phyloP scores from a whole-genome alignment of 1,284 basidiomycete genomes.

The Apiotrichum veenhuisii region DNA sequence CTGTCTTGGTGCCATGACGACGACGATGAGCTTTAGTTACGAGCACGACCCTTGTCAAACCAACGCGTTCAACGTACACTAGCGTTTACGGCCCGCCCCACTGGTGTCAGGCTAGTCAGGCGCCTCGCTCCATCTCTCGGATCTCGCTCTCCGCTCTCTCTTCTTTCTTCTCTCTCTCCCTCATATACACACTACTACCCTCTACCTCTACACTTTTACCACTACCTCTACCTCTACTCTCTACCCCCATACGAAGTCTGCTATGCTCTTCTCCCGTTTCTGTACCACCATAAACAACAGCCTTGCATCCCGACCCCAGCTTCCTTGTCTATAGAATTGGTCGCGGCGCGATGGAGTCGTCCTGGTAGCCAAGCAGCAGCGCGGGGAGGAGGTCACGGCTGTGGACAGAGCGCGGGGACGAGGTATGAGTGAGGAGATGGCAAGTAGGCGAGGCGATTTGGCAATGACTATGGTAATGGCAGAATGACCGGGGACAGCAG shows the following conservation, averaged over 20 bases:
- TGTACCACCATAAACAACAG: slow-evolving; percentile 8
- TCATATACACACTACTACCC: no score
- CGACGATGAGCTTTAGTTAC: background rate
- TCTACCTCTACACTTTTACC: no score
- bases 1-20: background rate
- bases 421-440: no score
- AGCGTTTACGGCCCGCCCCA: background rate
- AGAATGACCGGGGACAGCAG: no score
- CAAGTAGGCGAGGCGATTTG: no score
- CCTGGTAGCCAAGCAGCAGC: background rate
- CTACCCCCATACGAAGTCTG: background rate
- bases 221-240: background rate
- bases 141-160: background rate
- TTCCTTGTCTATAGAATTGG: slow-evolving; percentile 7
- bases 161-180: background rate
- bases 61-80: no score
- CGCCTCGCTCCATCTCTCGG: background rate
- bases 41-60: background rate
- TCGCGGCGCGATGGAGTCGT: slow-evolving; percentile 12
- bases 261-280: background rate
- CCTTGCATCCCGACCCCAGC: slow-evolving; percentile 4
- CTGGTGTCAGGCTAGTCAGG: background rate
- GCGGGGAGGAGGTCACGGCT: background rate
- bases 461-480: no score
- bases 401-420: no score